Evolutionary conservation across 1,284 basidiomycete genomes (phyloP), one percentile per base, ranked within the genome.

Genomic region (Anthracocystis panici-leucophaei): DNA sequence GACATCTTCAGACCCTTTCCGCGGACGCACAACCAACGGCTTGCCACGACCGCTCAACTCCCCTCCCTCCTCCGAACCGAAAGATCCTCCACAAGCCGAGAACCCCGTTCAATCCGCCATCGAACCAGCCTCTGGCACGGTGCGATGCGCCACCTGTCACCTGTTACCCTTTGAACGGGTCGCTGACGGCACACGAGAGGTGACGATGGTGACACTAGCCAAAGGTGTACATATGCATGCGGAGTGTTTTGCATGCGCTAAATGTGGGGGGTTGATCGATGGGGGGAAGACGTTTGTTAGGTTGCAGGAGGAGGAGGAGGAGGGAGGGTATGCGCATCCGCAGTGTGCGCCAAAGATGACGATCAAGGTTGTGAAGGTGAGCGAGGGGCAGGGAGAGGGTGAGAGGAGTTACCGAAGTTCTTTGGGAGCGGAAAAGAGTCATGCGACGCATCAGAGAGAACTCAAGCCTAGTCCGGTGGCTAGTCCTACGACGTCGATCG

Each of bases 231-330:
- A 71, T 18, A 54, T 81, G 1, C 81, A 82, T 29, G 70, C 75
- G 23, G 63, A 69, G 2, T 82, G 81, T 59, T 81, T 82, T 60
- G 35, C 31, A 10, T 82, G 81, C 49, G 48, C 55, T 10, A 25
- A 78, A 9, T 82, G 81, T 49, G 10, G 33, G 4, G 35, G 42
- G 4, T 10, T 33, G 9, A 81, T 81, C 29, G 76, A 78, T 21
- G 75, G 65, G 2, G 21, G n/a, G 0, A 65, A 60, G 51, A 55
- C 62, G 1, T 82, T 82, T 44, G 65, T 74, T 3, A 25, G 81
- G 12, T 53, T 75, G 5, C 27, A 35, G 4, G 61, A 50, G 3
- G 46, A 42, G 6, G 18, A 27, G 11, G 44, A n/a, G 12, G 50
- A 57, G 38, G n/a, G 20, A 9, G n/a, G n/a, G 42, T 72, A 57